Conservation (phyloP, 768 basidiomycete species). For the Pisolithus tinctorius region DNA sequence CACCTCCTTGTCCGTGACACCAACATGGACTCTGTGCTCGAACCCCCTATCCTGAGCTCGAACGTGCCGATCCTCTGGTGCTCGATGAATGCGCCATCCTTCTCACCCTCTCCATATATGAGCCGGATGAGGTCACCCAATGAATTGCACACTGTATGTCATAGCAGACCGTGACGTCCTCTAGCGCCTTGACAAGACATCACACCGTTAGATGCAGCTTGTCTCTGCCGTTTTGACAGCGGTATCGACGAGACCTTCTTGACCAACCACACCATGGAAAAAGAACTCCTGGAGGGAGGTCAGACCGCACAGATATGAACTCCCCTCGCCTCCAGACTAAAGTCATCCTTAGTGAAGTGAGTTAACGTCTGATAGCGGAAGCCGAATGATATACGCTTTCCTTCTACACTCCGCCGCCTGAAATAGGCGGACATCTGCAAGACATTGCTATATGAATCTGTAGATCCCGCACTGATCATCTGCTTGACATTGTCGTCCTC, state of each 20-base stretch:
- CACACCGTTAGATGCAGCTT: conserved; percentile 98
- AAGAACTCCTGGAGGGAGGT: conserved; percentile 95
- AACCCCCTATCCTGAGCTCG: conserved; percentile 76
- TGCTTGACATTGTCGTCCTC: conserved; percentile 99
- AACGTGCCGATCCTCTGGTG: conserved; percentile 91
- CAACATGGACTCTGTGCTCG: conserved; percentile 90
- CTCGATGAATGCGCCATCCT: conserved; percentile 98
- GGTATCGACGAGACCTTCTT: conserved; percentile 98
- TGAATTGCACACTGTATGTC: conserved; percentile 96
- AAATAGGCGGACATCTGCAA: conserved; percentile 99
- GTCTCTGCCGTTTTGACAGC: conserved; percentile 99
- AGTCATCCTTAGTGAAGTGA: conserved; percentile 98
- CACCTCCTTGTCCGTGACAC: conserved; percentile 78
- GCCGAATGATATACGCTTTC: conserved; percentile 96
- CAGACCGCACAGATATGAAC: conserved; percentile 95
- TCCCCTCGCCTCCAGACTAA: conserved; percentile 94
- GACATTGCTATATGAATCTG: conserved; percentile 99
- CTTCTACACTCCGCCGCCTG: conserved; percentile 96
- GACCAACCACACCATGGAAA: conserved; percentile 99
- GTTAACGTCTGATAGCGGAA: conserved; percentile 95
- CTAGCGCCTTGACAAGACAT: conserved; percentile 94
- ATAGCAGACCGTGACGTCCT: conserved; percentile 96
- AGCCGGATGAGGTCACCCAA: conserved; percentile 95
- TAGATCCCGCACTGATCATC: conserved; percentile 99
- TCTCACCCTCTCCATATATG: conserved; percentile 96